These are phyloP conservation scores for Leptosphaerulina australis DNA, from an alignment of 2,329 filamentous ascomycete genomes.

Conservation along the genomic window DNA sequence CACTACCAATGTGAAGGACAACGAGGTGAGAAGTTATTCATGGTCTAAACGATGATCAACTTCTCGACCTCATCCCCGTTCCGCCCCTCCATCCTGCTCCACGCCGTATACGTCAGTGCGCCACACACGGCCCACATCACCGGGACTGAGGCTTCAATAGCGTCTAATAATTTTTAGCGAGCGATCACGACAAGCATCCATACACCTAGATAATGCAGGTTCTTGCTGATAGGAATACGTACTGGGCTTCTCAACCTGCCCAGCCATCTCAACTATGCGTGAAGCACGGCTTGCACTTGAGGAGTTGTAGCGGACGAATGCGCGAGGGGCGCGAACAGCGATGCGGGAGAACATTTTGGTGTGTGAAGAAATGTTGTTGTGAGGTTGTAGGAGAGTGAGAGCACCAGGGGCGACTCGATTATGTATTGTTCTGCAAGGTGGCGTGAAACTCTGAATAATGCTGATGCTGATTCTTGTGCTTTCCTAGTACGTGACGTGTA, in stretches of 20 bases:
- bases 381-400: not conserved
- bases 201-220: no score
- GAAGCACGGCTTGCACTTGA: constrained; percentile 30
- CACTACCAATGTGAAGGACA: no score
- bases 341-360: constrained; percentile 30
- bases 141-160: constrained; percentile 40
- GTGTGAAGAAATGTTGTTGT: not conserved
- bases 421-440: not conserved
- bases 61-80: constrained; percentile 39
- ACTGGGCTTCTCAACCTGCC: constrained; percentile 40
- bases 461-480: not conserved
- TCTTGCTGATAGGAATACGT: constrained; percentile 8
- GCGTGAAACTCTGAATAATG: not conserved
- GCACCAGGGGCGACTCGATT: not conserved
- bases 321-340: constrained; percentile 30
- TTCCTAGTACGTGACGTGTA: not conserved
- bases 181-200: no score
- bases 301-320: constrained; percentile 40
- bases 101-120: constrained; percentile 35
- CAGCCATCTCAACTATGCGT: constrained; percentile 40
- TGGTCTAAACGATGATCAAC: constrained; percentile 29
- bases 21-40: no score
- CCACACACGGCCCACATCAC: constrained; percentile 41
- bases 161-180: constrained; percentile 16
- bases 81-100: constrained; percentile 39